These are phyloP conservation scores for Pyrrhoderma lamaoense DNA, from an alignment of 1,284 basidiomycete species.

Conservation along the genomic window DNA sequence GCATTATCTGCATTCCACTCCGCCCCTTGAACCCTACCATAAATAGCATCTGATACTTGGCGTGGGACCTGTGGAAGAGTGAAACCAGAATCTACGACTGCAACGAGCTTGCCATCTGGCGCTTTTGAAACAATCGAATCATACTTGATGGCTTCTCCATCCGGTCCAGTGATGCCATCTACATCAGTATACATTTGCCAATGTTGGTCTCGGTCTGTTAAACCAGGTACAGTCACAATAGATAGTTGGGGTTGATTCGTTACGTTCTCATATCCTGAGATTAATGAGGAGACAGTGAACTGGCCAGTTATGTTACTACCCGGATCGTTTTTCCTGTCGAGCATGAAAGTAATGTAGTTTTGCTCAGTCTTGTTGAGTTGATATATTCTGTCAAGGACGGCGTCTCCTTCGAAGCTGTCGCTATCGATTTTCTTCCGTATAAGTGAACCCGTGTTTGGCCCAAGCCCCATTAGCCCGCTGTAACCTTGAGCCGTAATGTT, in stretches of 20 bases:
- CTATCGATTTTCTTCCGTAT: constrained; percentile 47
- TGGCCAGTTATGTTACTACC: constrained; percentile 37
- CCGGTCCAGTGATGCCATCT: constrained; percentile 60
- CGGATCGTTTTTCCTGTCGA: constrained; percentile 53
- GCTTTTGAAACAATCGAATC: constrained; percentile 62
- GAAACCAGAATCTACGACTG: constrained; percentile 69
- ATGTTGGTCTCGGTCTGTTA: constrained; percentile 58
- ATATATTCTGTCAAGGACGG: constrained; percentile 54
- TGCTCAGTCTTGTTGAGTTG: constrained; percentile 41
- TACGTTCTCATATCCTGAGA: constrained; percentile 55
- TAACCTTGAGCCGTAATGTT: constrained; percentile 56
- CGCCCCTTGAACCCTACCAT: constrained; percentile 70
- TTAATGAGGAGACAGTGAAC: constrained; percentile 49
- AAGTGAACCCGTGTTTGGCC: constrained; percentile 62
- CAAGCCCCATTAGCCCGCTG: constrained; percentile 65
- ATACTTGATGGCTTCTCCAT: constrained; percentile 53
- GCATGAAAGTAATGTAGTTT: constrained; percentile 65
- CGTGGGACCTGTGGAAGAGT: constrained; percentile 58
- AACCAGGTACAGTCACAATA: constrained; percentile 54
- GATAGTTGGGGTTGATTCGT: constrained; percentile 53
- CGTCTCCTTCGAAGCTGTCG: constrained; percentile 41
- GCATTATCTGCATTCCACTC: constrained; percentile 50
- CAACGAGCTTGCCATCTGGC: constrained; percentile 56
- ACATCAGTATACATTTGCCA: constrained; percentile 69
- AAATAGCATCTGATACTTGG: constrained; percentile 67